These are phyloP conservation scores for Pythium myriotylum DNA, from an alignment of 352 stramenopile species.

Conservation along the genomic window DNA sequence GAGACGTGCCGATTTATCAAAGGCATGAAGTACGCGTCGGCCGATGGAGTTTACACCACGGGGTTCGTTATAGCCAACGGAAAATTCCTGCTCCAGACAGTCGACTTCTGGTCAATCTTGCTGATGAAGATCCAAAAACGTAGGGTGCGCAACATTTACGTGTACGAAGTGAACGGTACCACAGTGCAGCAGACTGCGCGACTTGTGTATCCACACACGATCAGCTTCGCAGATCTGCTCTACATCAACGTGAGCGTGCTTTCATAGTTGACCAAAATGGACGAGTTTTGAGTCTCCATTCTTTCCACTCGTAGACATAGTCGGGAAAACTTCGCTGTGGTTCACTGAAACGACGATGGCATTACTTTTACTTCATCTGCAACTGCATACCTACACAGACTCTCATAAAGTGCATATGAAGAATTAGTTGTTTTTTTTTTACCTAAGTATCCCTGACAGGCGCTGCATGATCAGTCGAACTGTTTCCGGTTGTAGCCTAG, in stretches of 20 bases:
- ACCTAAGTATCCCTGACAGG: too few relatives aligned
- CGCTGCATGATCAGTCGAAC: too few relatives aligned
- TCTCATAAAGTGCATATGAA: too few relatives aligned
- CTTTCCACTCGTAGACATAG: too few relatives aligned
- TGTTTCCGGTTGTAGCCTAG: too few relatives aligned
- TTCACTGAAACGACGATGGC: too few relatives aligned
- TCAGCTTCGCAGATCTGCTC: constrained; percentile 26
- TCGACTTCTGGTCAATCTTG: constrained; percentile 35
- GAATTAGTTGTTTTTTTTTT: too few relatives aligned
- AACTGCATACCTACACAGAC: too few relatives aligned
- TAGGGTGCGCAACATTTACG: constrained; percentile 45
- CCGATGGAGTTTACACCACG: constrained; percentile 34
- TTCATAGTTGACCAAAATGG: too few relatives aligned
- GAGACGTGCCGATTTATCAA: constrained; percentile 38
- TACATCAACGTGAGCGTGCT: constrained; percentile 27
- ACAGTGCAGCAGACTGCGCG: constrained; percentile 30
- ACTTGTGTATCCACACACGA: constrained; percentile 38
- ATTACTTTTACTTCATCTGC: too few relatives aligned
- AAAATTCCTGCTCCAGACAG: constrained; percentile 39
- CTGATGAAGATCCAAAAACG: constrained; percentile 39
- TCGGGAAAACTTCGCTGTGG: too few relatives aligned
- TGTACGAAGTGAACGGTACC: constrained; percentile 35
- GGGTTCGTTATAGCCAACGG: constrained; percentile 43
- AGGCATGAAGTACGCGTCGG: constrained; percentile 35
- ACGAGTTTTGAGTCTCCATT: too few relatives aligned